Base-by-base conservation (phyloP, 306 rosid species). In the Rosa multiflora region DNA sequence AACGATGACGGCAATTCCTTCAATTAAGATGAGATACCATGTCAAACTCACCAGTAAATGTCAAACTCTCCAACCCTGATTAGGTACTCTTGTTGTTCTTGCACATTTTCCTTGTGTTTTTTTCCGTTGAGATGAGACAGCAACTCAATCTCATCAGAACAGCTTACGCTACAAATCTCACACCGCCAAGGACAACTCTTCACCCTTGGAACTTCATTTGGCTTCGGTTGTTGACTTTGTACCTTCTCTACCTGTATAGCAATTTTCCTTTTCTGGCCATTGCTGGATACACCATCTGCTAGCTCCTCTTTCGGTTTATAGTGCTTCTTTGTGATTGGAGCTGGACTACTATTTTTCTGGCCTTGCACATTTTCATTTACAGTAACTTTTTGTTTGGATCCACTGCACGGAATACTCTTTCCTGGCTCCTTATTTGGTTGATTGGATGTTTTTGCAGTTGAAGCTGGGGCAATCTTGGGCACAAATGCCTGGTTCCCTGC, bases 121-220 rank as follows among this genome's bases (percentile, higher is more conserved):
- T 9, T 77, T 29, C 92, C 89, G 0, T 15, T 74, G 0, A 76
- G 51, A 74, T 90, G 90, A 47, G 86, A 76, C 17, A 2, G 23
- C 76, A 78, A 2, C 56, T 52, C 35, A 6, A 0, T n/a, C 82
- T 80, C 78, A 70, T 77, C 13, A 20, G 37, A 10, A 78, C 86
- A 85, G 0, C 0, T 5, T 20, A 81, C 61, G 70, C 83, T 59
- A 78, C 91, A 90, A 18, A 80, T 35, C n/a, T 40, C 49, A 72
- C 90, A 88, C 47, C 5, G 74, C 0, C 74, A 17, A 79, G 56
- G 39, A n/a, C 32, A 43, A 21, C 44, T 61, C 5, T 26, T 55
- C 4, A n/a, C 3, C 78, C 47, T 43, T 44, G 53, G 53, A 69
- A 15, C 75, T 48, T 23, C 40, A 23, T 43, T 44, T 63, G 18